Conservation (phyloP, 2,329 filamentous ascomycete species). For the Monosporascus sp. region DNA sequence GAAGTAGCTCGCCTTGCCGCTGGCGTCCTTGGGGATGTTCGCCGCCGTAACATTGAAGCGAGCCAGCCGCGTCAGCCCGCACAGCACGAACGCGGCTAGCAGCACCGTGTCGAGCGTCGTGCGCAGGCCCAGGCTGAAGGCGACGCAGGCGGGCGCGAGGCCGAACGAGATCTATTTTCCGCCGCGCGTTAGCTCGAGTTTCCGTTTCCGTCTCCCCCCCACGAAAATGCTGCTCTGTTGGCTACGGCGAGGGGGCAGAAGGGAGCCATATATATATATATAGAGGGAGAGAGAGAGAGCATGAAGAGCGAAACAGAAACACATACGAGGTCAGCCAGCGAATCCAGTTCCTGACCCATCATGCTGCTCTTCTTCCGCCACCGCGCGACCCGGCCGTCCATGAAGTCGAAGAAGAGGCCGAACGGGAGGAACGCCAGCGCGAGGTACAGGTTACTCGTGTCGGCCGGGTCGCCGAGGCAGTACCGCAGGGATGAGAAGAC, state of each 20-base stretch:
- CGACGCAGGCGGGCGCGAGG: slow-evolving; percentile 79
- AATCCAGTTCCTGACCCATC: slow-evolving; percentile 98
- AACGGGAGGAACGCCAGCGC: slow-evolving; percentile 87
- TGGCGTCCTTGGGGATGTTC: slow-evolving; percentile 83
- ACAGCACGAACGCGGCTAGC: slow-evolving; percentile 87
- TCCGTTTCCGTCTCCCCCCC: too few relatives aligned
- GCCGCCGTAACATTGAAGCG: slow-evolving; percentile 96
- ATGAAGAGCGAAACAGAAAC: slow-evolving; percentile 1
- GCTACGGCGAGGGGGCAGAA: not conserved
- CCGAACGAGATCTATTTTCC: slow-evolving; percentile 81
- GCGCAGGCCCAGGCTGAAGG: slow-evolving; percentile 84
- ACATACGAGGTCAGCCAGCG: slow-evolving; percentile 84
- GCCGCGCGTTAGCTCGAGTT: not conserved
- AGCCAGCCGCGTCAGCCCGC: slow-evolving; percentile 86
- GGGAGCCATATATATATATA: not conserved
- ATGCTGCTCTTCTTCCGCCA: slow-evolving; percentile 96
- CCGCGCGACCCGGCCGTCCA: slow-evolving; percentile 92
- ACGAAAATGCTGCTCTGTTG: too few relatives aligned
- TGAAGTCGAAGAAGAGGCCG: slow-evolving; percentile 94
- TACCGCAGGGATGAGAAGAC: slow-evolving; percentile 94
- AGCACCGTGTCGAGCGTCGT: slow-evolving; percentile 75
- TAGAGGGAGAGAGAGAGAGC: not conserved
- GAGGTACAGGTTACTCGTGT: slow-evolving; percentile 68
- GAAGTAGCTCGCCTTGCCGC: slow-evolving; percentile 91
- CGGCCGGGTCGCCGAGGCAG: slow-evolving; percentile 66